Base-by-base conservation (phyloP, 2,329 filamentous ascomycete species). In the Lecanicillium sp. region DNA sequence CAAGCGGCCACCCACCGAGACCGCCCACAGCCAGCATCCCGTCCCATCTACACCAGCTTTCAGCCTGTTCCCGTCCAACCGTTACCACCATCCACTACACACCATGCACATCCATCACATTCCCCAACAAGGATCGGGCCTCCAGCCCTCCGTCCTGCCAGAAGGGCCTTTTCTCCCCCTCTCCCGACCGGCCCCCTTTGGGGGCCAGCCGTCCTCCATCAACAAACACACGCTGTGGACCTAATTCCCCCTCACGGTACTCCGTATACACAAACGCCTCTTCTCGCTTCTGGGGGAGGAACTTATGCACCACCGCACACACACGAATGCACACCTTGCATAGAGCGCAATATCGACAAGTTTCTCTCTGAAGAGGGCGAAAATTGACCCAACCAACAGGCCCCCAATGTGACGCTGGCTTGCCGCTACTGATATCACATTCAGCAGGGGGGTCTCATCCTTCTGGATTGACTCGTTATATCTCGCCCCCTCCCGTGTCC, bases 91-190 rank as follows among this genome's bases (percentile, higher is more conserved):
- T 7, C 20, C 29, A 10, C 17, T 15, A 24, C 21, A 26, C 37
- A 12, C 36, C 19, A n/a, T 17, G n/a, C n/a, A n/a, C 37, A 26
- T 2, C 6, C 17, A 3, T 30, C 39, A 30, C 32, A 19, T 41
- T 26, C 30, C 42, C 32, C 33, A 17, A 37, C 43, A 45, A 45
- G 43, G 43, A 26, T 24, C 44, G 35, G 44, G 11, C 35, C 35
- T 46, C 44, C 27, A 46, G 44, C 44, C 44, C 32, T 27, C 35
- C 41, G n/a, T n/a, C n/a, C n/a, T n/a, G n/a, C n/a, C n/a, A n/a
- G n/a, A n/a, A n/a, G 42, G 23, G 15, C 30, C 35, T n/a, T 12
- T 26, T n/a, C n/a, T n/a, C n/a, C n/a, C n/a, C n/a, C n/a, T n/a
- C n/a, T n/a, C n/a, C n/a, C n/a, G n/a, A n/a, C n/a, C n/a, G n/a